Evolutionary conservation across 306 rosid genomes (phyloP).

Genomic region (Malus orientalis): DNA sequence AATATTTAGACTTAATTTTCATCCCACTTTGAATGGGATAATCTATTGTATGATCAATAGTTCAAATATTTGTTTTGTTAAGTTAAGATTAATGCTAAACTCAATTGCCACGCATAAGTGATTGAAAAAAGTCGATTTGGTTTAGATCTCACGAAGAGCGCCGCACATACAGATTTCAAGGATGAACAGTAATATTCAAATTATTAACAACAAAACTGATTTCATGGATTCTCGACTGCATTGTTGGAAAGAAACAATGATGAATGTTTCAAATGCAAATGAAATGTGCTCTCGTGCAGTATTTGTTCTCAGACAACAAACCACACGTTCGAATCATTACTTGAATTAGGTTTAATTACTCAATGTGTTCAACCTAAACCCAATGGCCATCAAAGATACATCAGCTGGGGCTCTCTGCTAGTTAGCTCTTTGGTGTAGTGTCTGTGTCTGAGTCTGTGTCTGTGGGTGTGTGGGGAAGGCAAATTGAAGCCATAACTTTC

Average conservation of each 20-base stretch:
- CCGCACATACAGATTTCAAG: neutral
- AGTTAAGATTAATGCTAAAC: neutral
- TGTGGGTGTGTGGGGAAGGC: conserved; percentile 24
- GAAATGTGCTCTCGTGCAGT: conserved; percentile 2
- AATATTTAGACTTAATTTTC: no score
- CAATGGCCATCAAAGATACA: neutral
- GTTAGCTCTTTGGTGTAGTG: neutral
- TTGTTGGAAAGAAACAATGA: conserved; percentile 3
- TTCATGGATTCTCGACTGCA: neutral
- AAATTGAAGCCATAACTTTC: conserved; percentile 46
- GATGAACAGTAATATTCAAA: neutral
- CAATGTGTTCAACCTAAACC: neutral
- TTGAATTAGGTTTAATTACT: neutral
- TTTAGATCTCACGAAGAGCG: neutral
- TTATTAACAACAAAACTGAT: neutral
- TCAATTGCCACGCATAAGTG: neutral
- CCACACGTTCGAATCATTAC: conserved; percentile 8
- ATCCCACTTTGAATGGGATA: no score
- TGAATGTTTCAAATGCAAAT: conserved; percentile 1
- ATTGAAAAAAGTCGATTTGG: neutral
- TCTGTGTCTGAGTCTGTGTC: neutral
- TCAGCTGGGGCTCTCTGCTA: neutral
- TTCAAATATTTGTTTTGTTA: no score
- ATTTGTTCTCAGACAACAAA: neutral
- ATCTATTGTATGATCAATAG: no score